Conservation (phyloP, 148 eudicot genomes). For the Chenopodium suecicum region DNA sequence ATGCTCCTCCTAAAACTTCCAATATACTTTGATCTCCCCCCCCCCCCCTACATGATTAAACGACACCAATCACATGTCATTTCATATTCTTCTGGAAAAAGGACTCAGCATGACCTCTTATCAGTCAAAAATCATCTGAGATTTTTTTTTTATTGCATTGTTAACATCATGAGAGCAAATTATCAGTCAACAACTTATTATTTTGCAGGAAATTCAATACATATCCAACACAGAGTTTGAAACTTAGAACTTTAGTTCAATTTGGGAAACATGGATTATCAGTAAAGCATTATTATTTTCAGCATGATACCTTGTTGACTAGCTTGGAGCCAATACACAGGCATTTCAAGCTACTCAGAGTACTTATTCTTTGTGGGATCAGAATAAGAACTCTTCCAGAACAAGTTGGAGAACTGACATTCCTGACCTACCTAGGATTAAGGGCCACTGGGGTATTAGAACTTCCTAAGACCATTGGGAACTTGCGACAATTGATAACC, state of each 20-base stretch:
- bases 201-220: slow-evolving; percentile 11
- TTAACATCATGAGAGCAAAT: too few relatives aligned
- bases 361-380: slow-evolving; percentile 20
- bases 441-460: slow-evolving; percentile 18
- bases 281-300: background rate
- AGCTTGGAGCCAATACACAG: slow-evolving; percentile 16
- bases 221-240: slow-evolving; percentile 10
- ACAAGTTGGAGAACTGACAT: slow-evolving; percentile 24
- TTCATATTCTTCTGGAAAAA: background rate
- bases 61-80: background rate
- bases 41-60: background rate
- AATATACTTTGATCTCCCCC: background rate
- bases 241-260: slow-evolving; percentile 23
- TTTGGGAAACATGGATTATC: slow-evolving; percentile 22
- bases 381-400: slow-evolving; percentile 19
- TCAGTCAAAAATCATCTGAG: background rate
- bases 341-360: slow-evolving; percentile 29
- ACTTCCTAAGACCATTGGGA: slow-evolving; percentile 20
- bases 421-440: slow-evolving; percentile 28
- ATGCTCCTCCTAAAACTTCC: background rate
- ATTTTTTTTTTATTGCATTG: background rate
- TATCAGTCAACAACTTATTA: background rate
- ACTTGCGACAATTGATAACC: slow-evolving; percentile 18
- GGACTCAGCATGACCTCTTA: background rate
- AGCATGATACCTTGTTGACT: slow-evolving; percentile 4